Conservation (phyloP, 2,329 filamentous ascomycete species). For the Hypoxylon sp. region DNA sequence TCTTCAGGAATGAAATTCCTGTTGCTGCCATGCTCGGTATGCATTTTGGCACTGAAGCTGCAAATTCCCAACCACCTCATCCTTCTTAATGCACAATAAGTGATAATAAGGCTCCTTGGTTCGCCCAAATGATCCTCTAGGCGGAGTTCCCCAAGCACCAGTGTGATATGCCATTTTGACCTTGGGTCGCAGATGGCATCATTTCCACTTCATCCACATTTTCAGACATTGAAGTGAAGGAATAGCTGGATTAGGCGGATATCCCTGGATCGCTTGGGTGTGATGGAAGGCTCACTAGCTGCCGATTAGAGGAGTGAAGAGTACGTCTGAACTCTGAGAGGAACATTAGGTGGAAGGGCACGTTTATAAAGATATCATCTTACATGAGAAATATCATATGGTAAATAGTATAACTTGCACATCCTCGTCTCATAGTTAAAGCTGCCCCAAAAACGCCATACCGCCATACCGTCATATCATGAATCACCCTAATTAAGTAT, state of each 20-base stretch:
- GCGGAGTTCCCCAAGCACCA: not conserved
- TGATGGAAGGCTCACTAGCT: too few relatives aligned
- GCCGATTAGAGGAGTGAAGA: not conserved
- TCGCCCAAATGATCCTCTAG: constrained; percentile 11
- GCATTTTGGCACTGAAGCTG: constrained; percentile 52
- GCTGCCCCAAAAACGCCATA: not conserved
- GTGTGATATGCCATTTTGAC: not conserved
- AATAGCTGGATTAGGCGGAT: too few relatives aligned
- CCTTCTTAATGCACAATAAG: constrained; percentile 56
- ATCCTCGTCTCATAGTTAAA: not conserved
- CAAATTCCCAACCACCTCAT: constrained; percentile 56
- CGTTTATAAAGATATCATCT: not conserved
- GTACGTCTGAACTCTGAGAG: not conserved
- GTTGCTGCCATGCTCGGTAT: constrained; percentile 53
- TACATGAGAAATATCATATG: not conserved
- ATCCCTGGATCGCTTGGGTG: too few relatives aligned
- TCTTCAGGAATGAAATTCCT: constrained; percentile 46
- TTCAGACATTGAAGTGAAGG: too few relatives aligned
- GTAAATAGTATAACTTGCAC: not conserved
- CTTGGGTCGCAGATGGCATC: constrained; percentile 9
- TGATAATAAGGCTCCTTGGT: constrained; percentile 49
- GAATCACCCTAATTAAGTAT: not conserved
- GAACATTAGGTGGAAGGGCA: not conserved
- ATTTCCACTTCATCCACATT: not conserved
- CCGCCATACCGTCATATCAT: not conserved